Conservation (phyloP, 331 rosid genomes). For the Arachis monticola region DNA sequence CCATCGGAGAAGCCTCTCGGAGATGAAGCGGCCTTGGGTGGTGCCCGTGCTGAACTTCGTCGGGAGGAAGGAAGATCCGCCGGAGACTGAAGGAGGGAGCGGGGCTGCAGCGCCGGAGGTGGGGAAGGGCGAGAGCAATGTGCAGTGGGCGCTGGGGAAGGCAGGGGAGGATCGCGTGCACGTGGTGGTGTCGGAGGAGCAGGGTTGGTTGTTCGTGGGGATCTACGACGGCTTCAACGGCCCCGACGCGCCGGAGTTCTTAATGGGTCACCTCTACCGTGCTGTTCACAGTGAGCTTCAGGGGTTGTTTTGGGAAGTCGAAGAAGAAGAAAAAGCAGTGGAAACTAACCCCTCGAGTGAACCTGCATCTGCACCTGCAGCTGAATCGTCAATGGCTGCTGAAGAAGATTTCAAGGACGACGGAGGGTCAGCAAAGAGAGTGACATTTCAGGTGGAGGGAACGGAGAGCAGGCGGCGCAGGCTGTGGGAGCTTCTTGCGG, state of each 20-base stretch:
- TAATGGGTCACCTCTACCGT: constrained; percentile 86
- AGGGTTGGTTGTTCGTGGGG: constrained; percentile 90
- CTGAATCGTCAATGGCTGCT: neutral
- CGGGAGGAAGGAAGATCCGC: constrained; percentile 57
- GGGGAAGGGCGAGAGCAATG: constrained; percentile 54
- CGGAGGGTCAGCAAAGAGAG: constrained; percentile 57
- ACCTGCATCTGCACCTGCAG: constrained; percentile 36
- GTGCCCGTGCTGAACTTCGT: constrained; percentile 79
- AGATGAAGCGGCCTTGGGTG: constrained; percentile 90
- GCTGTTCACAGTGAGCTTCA: constrained; percentile 77
- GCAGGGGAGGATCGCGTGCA: constrained; percentile 97
- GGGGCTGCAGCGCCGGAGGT: neutral
- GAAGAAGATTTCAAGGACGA: constrained; percentile 33
- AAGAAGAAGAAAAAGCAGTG: constrained; percentile 57
- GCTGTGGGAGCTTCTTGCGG: constrained; percentile 75
- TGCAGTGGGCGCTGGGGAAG: constrained; percentile 92
- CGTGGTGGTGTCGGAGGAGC: constrained; percentile 88
- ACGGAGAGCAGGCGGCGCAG: constrained; percentile 62
- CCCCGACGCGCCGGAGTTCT: constrained; percentile 89
- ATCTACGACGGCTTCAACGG: constrained; percentile 92
- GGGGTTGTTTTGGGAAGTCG: constrained; percentile 88
- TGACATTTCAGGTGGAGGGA: constrained; percentile 73
- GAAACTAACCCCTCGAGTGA: constrained; percentile 33
- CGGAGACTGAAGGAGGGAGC: constrained; percentile 51
- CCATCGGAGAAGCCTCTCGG: constrained; percentile 61